Percentiles rank a stretch among this genome's conserved stretches.
phyloP scores from a whole-genome alignment of 352 stramenopile genomes.

The Globisporangium irregulare region DNA sequence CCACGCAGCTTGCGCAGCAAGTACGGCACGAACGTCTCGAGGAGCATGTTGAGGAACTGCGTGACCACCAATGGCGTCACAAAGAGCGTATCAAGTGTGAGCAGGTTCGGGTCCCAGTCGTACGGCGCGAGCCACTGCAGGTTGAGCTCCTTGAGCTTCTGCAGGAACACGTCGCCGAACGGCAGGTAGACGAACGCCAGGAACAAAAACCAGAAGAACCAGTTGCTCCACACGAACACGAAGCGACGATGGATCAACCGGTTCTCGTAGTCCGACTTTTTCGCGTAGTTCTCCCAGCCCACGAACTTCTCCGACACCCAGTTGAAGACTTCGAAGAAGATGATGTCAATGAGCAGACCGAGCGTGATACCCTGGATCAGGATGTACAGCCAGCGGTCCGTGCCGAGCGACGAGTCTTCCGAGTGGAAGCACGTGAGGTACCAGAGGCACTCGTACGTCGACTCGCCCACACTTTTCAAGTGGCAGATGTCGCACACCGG shows the following conservation, averaged over 20 bases:
- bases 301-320: slow-evolving; percentile 88
- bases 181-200: slow-evolving; percentile 89
- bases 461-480: slow-evolving; percentile 23
- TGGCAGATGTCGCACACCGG: slow-evolving; percentile 65
- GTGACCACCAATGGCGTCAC: slow-evolving; percentile 87
- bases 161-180: slow-evolving; percentile 70
- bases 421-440: slow-evolving; percentile 85
- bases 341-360: slow-evolving; percentile 85
- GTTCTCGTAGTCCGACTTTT: slow-evolving; percentile 87
- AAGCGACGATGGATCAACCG: slow-evolving; percentile 84
- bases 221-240: slow-evolving; percentile 91
- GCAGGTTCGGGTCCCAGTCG: slow-evolving; percentile 60
- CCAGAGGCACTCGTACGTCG: slow-evolving; percentile 68
- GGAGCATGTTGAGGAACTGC: slow-evolving; percentile 85
- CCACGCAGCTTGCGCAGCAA: slow-evolving; percentile 75
- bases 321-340: slow-evolving; percentile 89
- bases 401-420: slow-evolving; percentile 64
- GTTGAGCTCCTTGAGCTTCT: slow-evolving; percentile 45
- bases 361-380: slow-evolving; percentile 79
- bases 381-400: slow-evolving; percentile 89
- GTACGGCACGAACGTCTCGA: slow-evolving; percentile 87
- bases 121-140: slow-evolving; percentile 63
- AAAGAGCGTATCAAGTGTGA: slow-evolving; percentile 86
- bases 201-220: slow-evolving; percentile 91
- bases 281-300: slow-evolving; percentile 82